A percentile compares a stretch with the other conserved stretches of the same genome.
These are phyloP conservation scores for Taphrina deformans DNA, from an alignment of 1,139 yeast species.

Conservation along the genomic window DNA sequence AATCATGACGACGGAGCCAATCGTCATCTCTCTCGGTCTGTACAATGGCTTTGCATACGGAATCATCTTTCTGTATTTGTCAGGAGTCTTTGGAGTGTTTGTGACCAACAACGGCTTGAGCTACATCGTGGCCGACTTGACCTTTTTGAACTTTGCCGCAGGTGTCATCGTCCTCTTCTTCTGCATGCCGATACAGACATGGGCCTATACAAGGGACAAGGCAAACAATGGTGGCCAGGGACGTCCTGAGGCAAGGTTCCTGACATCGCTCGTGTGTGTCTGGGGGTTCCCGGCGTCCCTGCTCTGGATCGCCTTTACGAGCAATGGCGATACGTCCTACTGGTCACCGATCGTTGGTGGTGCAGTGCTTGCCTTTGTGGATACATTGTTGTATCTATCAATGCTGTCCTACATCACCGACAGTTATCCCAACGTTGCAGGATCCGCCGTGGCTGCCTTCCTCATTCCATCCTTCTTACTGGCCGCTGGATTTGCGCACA, in stretches of 20 bases:
- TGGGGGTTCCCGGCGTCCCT: constrained; percentile 35
- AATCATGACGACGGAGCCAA: constrained; percentile 75
- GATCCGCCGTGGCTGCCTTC: constrained; percentile 65
- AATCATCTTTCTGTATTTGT: constrained; percentile 51
- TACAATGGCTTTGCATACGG: constrained; percentile 89
- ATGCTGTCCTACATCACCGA: constrained; percentile 56
- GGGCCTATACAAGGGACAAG: constrained; percentile 29
- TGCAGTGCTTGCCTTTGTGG: constrained; percentile 37
- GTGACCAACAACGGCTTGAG: constrained; percentile 29
- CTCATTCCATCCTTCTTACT: constrained; percentile 31
- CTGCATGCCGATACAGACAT: constrained; percentile 42
- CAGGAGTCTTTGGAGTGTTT: constrained; percentile 34
- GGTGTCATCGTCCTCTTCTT: constrained; percentile 32
- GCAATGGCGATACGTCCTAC: constrained; percentile 36
- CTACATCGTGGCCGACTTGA: constrained; percentile 30
- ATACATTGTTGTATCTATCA: constrained; percentile 46
- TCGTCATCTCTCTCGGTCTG: constrained; percentile 73
- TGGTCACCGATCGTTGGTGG: constrained; percentile 39
- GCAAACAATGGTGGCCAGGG: constrained; percentile 26
- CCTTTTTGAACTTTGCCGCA: constrained; percentile 32
- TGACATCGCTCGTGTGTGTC: constrained; percentile 19
- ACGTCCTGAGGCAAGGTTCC: constrained; percentile 35
- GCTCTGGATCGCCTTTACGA: constrained; percentile 40
- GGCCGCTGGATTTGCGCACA: constrained; percentile 34
- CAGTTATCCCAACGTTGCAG: constrained; percentile 57